These are phyloP conservation scores for Andrographis paniculata DNA, from an alignment of 305 asterid species.

Conservation along the genomic window DNA sequence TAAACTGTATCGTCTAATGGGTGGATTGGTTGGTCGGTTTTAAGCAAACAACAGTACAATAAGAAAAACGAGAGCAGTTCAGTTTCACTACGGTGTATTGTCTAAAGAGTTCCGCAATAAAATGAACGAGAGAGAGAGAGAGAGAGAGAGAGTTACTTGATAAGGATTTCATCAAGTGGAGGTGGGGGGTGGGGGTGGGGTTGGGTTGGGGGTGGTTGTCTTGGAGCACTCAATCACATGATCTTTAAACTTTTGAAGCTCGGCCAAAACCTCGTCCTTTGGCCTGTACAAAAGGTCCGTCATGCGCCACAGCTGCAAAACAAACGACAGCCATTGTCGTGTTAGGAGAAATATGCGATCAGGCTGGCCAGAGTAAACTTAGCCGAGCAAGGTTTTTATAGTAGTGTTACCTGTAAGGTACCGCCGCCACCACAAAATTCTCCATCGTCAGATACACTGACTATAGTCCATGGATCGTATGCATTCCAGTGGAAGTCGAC, in stretches of 20 bases:
- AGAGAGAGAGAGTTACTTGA: too few relatives aligned
- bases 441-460: slow-evolving; percentile 87
- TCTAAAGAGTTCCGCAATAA: too few relatives aligned
- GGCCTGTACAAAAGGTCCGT: slow-evolving; percentile 82
- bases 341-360: slow-evolving; percentile 11
- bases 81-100: too few relatives aligned
- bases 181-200: too few relatives aligned
- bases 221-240: slow-evolving; percentile 75
- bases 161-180: slow-evolving; percentile 13
- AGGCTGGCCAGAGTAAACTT: neutral
- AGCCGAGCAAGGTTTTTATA: neutral
- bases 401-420: slow-evolving; percentile 68
- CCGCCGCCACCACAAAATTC: slow-evolving; percentile 93
- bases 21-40: too few relatives aligned
- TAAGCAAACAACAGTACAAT: too few relatives aligned
- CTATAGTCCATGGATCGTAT: slow-evolving; percentile 85
- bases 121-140: too few relatives aligned
- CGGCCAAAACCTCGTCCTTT: slow-evolving; percentile 65
- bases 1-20: too few relatives aligned
- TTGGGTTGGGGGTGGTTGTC: too few relatives aligned
- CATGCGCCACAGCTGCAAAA: slow-evolving; percentile 91
- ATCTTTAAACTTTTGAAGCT: slow-evolving; percentile 79
- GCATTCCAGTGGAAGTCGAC: slow-evolving; percentile 96
- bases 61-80: too few relatives aligned
- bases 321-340: neutral